Evolutionary conservation across 176 grass and related monocot species (phyloP).

Genomic region (Oropetium thomaeum): DNA sequence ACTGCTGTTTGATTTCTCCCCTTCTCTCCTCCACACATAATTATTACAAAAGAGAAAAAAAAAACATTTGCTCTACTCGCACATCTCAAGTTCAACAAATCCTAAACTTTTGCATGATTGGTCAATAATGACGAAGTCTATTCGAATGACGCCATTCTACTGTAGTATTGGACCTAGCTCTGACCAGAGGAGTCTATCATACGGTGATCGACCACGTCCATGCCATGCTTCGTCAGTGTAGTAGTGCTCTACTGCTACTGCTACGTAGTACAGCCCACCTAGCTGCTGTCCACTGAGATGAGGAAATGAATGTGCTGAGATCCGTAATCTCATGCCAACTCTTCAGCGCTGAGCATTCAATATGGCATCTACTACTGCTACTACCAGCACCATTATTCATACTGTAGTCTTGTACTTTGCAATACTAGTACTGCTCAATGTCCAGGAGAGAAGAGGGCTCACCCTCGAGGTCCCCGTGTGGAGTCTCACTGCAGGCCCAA

Average conservation of each 20-base stretch:
- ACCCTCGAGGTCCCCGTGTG: not conserved
- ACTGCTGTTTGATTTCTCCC: no score
- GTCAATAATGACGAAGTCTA: not conserved
- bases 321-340: not conserved
- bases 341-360: slow-evolving; percentile 7
- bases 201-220: not conserved
- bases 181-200: not conserved
- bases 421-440: not conserved
- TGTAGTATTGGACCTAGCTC: not conserved
- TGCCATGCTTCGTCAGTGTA: not conserved
- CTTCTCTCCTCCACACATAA: no score
- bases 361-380: not conserved
- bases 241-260: no score
- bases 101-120: not conserved
- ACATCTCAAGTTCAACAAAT: no score
- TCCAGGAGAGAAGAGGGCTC: not conserved
- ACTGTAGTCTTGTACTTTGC: not conserved
- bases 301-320: not conserved
- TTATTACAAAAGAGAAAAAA: no score
- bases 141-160: not conserved
- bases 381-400: not conserved
- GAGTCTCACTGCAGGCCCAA: not conserved
- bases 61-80: no score
- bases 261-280: no score
- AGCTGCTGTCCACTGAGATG: not conserved